Evolutionary conservation across 306 rosid species (phyloP).

Genomic region (Prunus salicina): DNA sequence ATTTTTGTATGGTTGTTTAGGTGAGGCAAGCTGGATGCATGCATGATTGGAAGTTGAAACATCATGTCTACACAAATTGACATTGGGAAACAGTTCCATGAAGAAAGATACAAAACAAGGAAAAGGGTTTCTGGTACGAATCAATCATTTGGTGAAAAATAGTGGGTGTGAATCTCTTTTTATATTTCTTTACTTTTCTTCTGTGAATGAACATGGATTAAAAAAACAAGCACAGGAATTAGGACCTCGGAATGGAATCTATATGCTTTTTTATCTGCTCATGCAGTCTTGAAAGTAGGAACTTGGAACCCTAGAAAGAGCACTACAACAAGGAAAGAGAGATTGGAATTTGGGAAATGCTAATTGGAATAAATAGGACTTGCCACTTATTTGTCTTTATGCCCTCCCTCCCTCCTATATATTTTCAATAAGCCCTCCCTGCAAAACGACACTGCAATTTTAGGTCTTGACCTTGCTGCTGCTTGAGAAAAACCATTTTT

Average conservation of each 20-base stretch:
- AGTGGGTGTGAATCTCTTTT: neutral
- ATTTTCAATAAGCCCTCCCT: neutral
- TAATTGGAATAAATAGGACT: constrained; percentile 26
- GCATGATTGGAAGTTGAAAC: constrained; percentile 5
- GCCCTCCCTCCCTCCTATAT: neutral
- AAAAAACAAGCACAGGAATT: constrained; percentile 2
- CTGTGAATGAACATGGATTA: neutral
- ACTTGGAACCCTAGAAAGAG: constrained; percentile 33
- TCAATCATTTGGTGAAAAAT: neutral
- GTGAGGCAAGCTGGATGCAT: neutral
- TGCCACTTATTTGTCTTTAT: constrained; percentile 29
- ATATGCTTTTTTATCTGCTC: constrained; percentile 8
- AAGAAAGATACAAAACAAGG: neutral
- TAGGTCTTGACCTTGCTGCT: neutral
- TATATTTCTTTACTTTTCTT: neutral
- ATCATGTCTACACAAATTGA: neutral
- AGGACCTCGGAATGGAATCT: constrained; percentile 34
- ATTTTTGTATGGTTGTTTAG: neutral
- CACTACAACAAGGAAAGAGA: neutral
- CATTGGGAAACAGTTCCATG: neutral
- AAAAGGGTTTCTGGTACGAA: neutral
- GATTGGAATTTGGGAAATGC: neutral
- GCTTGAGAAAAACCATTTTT: too few relatives aligned
- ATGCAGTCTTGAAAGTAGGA: constrained; percentile 23
- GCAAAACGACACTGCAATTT: constrained; percentile 1